These are phyloP conservation scores for Botryococcus braunii DNA, from an alignment of 163 green algal genomes.

Conservation along the genomic window DNA sequence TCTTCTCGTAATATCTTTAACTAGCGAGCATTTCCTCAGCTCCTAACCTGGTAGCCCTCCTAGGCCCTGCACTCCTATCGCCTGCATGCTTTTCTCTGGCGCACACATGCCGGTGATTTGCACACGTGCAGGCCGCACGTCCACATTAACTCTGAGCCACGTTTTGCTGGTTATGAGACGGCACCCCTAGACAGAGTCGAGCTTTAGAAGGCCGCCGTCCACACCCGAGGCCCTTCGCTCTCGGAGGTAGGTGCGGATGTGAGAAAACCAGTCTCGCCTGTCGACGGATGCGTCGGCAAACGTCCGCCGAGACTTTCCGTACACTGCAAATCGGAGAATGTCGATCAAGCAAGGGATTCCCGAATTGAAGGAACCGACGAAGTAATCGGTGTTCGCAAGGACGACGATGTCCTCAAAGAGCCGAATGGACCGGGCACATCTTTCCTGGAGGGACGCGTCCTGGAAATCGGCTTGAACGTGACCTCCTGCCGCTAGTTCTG, in stretches of 20 bases:
- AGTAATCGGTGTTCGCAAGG: slow-evolving; percentile 1
- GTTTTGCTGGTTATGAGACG: no score
- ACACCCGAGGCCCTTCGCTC: no score
- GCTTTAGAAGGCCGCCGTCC: no score
- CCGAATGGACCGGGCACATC: background rate
- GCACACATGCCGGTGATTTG: no score
- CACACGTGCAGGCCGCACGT: no score
- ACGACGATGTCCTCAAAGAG: slow-evolving; percentile 1
- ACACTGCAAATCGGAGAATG: slow-evolving; percentile 6
- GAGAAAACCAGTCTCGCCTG: background rate
- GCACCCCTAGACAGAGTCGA: no score
- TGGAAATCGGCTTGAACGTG: slow-evolving; percentile 4
- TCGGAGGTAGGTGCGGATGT: background rate
- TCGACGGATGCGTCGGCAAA: slow-evolving; percentile 2
- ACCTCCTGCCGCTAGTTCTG: background rate
- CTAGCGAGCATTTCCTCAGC: no score
- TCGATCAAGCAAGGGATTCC: slow-evolving; percentile 1
- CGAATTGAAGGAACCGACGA: slow-evolving; percentile 1
- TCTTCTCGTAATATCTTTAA: no score
- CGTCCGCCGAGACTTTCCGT: background rate
- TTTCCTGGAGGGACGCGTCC: background rate
- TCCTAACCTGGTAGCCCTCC: no score
- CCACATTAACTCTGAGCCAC: no score
- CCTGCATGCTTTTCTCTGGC: no score
- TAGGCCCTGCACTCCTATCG: no score